Evolutionary conservation across 108 stramenopile genomes (phyloP).

Genomic region (Phaeodactylum tricornutum): DNA sequence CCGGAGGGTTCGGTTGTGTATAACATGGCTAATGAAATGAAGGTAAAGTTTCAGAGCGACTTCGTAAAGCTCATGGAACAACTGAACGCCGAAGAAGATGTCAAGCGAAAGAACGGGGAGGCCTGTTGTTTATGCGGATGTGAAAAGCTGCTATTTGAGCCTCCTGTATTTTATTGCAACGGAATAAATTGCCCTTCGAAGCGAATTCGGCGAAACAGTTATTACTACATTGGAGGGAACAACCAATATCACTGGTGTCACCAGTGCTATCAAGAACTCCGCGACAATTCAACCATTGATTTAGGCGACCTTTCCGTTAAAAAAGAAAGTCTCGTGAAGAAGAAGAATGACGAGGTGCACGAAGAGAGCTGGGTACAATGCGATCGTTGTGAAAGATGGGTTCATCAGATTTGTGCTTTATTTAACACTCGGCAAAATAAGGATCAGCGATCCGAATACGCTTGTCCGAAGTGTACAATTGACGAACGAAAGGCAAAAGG

Average conservation of each 20-base stretch:
- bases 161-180: constrained; percentile 97
- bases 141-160: constrained; percentile 92
- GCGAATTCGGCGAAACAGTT: constrained; percentile 88
- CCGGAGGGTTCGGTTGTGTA: constrained; percentile 62
- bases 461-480: constrained; percentile 81
- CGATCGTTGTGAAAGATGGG: constrained; percentile 93
- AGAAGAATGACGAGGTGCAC: constrained; percentile 91
- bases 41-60: constrained; percentile 64
- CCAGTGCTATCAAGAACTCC: constrained; percentile 87
- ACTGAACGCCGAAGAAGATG: constrained; percentile 80
- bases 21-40: constrained; percentile 85
- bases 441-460: constrained; percentile 81
- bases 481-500: constrained; percentile 70
- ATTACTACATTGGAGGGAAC: constrained; percentile 92
- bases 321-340: constrained; percentile 86
- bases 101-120: constrained; percentile 87
- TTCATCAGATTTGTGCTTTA: constrained; percentile 98
- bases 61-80: constrained; percentile 54
- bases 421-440: constrained; percentile 95
- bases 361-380: constrained; percentile 97
- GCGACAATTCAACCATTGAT: constrained; percentile 77
- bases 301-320: constrained; percentile 78
- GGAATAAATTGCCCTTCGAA: constrained; percentile 87
- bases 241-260: constrained; percentile 96
- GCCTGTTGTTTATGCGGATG: constrained; percentile 91